Conservation (phyloP, 371 early-diverging fungal species). For the Nematocida sp. region DNA sequence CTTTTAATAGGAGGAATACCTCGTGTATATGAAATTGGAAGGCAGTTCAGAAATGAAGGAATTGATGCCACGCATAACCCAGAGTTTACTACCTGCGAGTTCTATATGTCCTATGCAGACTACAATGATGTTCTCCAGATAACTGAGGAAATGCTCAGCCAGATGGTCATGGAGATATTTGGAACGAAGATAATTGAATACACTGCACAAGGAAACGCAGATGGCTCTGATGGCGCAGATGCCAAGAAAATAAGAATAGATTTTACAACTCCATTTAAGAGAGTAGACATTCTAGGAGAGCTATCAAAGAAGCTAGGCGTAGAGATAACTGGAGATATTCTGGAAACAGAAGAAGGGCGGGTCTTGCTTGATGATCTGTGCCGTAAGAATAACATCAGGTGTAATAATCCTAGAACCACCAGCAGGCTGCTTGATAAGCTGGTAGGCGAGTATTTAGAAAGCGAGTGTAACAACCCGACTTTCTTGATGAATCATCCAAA, state of each 20-base stretch:
- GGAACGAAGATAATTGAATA: conserved; percentile 82
- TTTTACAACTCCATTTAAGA: conserved; percentile 91
- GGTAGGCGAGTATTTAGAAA: conserved; percentile 92
- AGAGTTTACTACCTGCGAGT: conserved; percentile 97
- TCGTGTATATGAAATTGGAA: conserved; percentile 97
- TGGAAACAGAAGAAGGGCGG: conserved; percentile 78
- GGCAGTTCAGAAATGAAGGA: conserved; percentile 98
- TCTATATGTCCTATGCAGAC: conserved; percentile 99
- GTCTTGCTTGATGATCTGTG: conserved; percentile 83
- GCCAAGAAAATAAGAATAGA: conserved; percentile 75
- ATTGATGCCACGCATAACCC: conserved; percentile 99
- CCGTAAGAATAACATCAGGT: conserved; percentile 82
- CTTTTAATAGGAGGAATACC: conserved; percentile 95
- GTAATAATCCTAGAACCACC: conserved; percentile 85
- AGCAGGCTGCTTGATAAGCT: conserved; percentile 94
- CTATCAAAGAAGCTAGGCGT: conserved; percentile 81
- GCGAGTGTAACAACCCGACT: conserved; percentile 85
- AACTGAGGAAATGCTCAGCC: conserved; percentile 83
- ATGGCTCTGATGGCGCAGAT: conserved; percentile 69
- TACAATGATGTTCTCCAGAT: conserved; percentile 88
- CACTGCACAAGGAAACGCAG: conserved; percentile 78
- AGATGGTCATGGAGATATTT: conserved; percentile 83
- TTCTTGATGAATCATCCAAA: conserved; percentile 94
- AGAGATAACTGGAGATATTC: conserved; percentile 76
- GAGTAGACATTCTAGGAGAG: conserved; percentile 85